Evolutionary conservation across 202 grass and related monocot species (phyloP), one percentile per base, ranked within the genome.

Genomic region (Elaeis oleifera): DNA sequence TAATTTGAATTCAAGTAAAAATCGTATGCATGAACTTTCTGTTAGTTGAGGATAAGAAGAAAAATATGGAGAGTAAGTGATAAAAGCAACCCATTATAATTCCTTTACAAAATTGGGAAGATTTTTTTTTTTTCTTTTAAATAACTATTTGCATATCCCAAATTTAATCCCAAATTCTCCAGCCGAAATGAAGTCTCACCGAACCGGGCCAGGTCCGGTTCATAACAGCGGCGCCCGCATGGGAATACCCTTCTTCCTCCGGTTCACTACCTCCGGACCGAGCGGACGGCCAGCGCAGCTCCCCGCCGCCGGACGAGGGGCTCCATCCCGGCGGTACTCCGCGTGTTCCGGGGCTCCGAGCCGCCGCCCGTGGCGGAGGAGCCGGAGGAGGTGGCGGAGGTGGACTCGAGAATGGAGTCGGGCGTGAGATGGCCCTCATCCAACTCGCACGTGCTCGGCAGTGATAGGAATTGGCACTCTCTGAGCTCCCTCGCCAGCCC

Each of bases 211-310:
- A 6, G 4, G 5, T 44, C 32, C 31, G 39, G 53, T 28, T 80
- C 49, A 80, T 19, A 74, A 76, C 4, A 81, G 66, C 7, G 79
- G 79, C n/a, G 79, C 72, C 28, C 79, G 72, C 19, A 71, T 58
- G 7, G 79, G 79, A 4, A 66, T 67, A 13, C 60, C 72, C 39
- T 76, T 81, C 67, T 81, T 81, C 67, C 79, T 76, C 25, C 79
- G 66, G 67, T 62, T 76, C 53, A 67, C 60, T 0, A n/a, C 65
- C 65, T 65, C 71, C 50, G 58, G 27, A 66, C 60, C 61, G 16
- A 44, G 8, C 0, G 18, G 4, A 16, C 6, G 49, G 23, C 39
- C 6, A 23, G 8, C 50, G 50, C 15, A 14, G 6, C 53, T 25
- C 27, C 36, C 52, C 44, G 54, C 18, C 52, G 9, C 27, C 26